These are phyloP conservation scores for Penicillium pancosmium DNA, from an alignment of 495 filamentous ascomycete genomes.

Conservation along the genomic window DNA sequence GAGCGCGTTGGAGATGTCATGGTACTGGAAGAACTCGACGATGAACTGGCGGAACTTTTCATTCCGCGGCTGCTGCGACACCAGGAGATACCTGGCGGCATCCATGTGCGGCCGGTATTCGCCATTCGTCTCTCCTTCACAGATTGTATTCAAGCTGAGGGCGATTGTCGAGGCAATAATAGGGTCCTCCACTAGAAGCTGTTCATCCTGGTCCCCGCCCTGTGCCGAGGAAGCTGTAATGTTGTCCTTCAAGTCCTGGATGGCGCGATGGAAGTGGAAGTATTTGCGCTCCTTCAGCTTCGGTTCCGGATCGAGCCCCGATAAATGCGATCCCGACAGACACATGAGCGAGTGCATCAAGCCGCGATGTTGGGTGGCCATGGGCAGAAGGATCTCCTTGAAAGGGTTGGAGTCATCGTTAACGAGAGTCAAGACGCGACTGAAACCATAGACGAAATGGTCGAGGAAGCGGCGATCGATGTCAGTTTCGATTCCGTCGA, in stretches of 20 bases:
- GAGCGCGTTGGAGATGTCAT: conserved; percentile 80
- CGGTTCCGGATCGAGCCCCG: conserved; percentile 49
- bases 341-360: conserved; percentile 93
- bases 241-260: conserved; percentile 49
- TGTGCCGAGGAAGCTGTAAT: conserved; percentile 40
- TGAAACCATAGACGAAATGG: conserved; percentile 82
- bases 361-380: conserved; percentile 80
- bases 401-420: conserved; percentile 87
- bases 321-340: conserved; percentile 80
- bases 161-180: conserved; percentile 83
- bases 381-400: conserved; percentile 82
- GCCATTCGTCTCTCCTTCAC: conserved; percentile 74
- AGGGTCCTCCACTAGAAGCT: conserved; percentile 52
- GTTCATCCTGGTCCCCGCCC: conserved; percentile 29
- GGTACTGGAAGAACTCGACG: conserved; percentile 91
- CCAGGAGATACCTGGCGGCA: conserved; percentile 72
- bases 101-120: conserved; percentile 82
- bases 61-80: conserved; percentile 58
- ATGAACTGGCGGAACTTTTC: conserved; percentile 77
- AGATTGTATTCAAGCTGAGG: conserved; percentile 78
- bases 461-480: conserved; percentile 83
- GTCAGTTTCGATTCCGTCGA: conserved; percentile 83
- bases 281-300: conserved; percentile 49
- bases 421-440: conserved; percentile 79
- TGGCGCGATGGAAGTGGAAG: conserved; percentile 51